phyloP scores from a whole-genome alignment of 495 filamentous ascomycete species.

The Antarctomyces pellizariae region DNA sequence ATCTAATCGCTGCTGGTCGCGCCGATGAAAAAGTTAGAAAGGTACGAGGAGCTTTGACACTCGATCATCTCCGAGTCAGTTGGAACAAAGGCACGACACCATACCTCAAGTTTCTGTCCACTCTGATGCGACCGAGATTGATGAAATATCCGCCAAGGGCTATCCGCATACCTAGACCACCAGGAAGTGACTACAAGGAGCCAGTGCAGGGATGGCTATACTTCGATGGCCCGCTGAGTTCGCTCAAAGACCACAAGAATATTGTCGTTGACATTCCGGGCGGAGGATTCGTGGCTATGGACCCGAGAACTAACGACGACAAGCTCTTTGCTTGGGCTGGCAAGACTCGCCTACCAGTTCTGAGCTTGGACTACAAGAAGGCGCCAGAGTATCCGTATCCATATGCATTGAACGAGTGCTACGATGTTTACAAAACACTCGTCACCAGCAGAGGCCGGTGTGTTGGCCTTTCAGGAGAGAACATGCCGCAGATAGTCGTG shows the following conservation, averaged over 20 bases:
- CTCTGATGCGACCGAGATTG: constrained; percentile 48
- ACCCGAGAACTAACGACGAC: constrained; percentile 74
- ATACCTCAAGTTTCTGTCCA: constrained; percentile 47
- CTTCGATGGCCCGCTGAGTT: constrained; percentile 66
- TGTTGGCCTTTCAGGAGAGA: constrained; percentile 54
- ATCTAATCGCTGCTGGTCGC: constrained; percentile 76
- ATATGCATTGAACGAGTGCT: constrained; percentile 87
- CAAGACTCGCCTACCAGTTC: constrained; percentile 56
- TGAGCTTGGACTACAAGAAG: constrained; percentile 86
- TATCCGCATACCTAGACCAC: constrained; percentile 62
- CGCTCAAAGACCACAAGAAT: constrained; percentile 50
- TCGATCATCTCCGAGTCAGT: constrained; percentile 78
- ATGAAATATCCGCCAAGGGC: constrained; percentile 57
- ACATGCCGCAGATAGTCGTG: constrained; percentile 49
- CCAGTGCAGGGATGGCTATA: constrained; percentile 80
- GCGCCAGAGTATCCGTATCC: constrained; percentile 91
- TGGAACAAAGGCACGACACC: constrained; percentile 89
- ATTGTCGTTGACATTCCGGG: constrained; percentile 84
- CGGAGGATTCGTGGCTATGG: constrained; percentile 91
- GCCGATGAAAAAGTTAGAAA: constrained; percentile 96
- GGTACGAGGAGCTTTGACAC: constrained; percentile 59
- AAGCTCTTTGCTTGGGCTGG: constrained; percentile 79
- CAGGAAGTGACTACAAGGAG: constrained; percentile 53
- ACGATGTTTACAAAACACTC: constrained; percentile 74
- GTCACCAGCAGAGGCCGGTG: constrained; percentile 55